Evolutionary conservation across 176 grass and related monocot species (phyloP).

Genomic region (Ensete ventricosum): DNA sequence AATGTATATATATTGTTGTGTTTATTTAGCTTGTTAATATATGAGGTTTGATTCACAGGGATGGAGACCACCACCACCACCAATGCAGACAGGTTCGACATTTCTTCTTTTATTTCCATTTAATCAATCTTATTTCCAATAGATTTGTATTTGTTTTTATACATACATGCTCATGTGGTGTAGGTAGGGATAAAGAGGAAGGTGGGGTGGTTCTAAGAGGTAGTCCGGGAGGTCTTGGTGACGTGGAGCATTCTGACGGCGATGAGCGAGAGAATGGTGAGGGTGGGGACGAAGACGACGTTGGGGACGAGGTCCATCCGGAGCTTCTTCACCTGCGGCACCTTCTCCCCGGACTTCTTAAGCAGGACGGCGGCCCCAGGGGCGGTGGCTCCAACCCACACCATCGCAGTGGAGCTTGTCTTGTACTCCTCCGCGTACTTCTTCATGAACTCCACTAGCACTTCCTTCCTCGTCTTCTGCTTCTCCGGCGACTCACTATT

Average conservation of each 20-base stretch:
- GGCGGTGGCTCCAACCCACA: conserved; percentile 22
- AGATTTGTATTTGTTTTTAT: too few relatives aligned
- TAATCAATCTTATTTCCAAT: too few relatives aligned
- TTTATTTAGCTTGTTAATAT: too few relatives aligned
- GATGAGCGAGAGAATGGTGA: conserved; percentile 33
- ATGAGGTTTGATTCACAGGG: too few relatives aligned
- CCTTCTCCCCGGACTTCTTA: conserved; percentile 37
- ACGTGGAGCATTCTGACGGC: conserved; percentile 25
- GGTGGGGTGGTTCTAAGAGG: too few relatives aligned
- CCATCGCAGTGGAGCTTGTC: conserved; percentile 20
- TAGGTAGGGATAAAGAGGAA: too few relatives aligned
- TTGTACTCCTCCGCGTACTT: accelerated
- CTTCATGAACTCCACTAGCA: conserved; percentile 2
- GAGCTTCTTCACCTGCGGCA: conserved; percentile 45
- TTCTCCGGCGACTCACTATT: neutral
- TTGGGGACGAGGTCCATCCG: conserved; percentile 59
- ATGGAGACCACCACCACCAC: too few relatives aligned
- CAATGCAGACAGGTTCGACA: too few relatives aligned
- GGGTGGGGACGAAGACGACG: conserved; percentile 45
- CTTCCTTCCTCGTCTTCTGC: neutral
- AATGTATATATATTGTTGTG: too few relatives aligned
- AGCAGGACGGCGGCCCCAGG: conserved; percentile 25
- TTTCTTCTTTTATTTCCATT: too few relatives aligned
- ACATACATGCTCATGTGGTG: too few relatives aligned
- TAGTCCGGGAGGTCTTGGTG: neutral